Conservation (phyloP, 83 land plant genomes). For the Thuja plicata region DNA sequence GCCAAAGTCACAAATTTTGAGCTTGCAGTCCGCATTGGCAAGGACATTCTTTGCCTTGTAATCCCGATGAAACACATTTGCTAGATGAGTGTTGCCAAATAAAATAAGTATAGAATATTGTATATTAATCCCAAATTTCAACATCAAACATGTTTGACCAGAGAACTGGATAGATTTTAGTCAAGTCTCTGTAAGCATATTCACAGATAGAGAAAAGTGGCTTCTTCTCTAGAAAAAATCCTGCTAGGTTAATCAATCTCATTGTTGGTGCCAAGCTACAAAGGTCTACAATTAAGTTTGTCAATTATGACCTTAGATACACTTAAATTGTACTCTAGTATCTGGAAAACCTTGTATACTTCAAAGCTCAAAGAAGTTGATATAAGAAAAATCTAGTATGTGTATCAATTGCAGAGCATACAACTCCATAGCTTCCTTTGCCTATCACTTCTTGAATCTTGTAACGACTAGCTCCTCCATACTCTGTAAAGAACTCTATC, state of each 20-base stretch:
- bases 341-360: not conserved
- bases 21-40: conserved; percentile 65
- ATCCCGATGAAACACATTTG: conserved; percentile 64
- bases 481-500: conserved; percentile 63
- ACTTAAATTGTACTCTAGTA: not conserved
- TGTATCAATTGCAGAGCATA: conserved; percentile 35
- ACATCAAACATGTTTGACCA: not conserved
- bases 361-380: conserved; percentile 33
- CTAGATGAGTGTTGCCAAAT: conserved; percentile 23
- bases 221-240: not conserved
- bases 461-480: conserved; percentile 68
- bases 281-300: not conserved
- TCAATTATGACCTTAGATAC: not conserved
- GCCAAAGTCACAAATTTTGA: conserved; percentile 66
- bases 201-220: not conserved
- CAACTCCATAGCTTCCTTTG: conserved; percentile 73
- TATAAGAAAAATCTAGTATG: conserved; percentile 40
- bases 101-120: not conserved
- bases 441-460: conserved; percentile 68
- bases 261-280: not conserved
- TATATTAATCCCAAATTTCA: not conserved
- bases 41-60: conserved; percentile 61
- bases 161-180: not conserved
- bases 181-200: not conserved
- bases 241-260: not conserved